Base-by-base conservation (phyloP, 1,139 yeast genomes). In the Saccharomyces uvarum region DNA sequence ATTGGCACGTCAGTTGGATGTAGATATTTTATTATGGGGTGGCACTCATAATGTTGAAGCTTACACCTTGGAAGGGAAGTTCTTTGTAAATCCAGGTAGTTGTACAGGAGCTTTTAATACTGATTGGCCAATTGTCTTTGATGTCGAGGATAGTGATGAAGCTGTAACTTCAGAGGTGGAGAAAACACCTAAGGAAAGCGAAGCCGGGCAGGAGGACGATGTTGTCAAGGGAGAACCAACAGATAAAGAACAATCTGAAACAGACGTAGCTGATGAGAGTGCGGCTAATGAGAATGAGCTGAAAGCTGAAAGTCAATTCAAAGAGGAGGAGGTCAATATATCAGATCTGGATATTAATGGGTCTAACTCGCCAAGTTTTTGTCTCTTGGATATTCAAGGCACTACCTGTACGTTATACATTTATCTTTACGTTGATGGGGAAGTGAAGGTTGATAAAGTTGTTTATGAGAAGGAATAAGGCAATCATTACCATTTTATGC, bases 21-120 rank as follows among this genome's bases (percentile, higher is more conserved):
- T 88, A 49, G 98, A 93, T 70, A 80, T 93, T 8, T 75, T 93
- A 63, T 77, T 93, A n/a, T 89, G 95, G 88, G 98, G 98, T n/a
- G 96, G 97, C 0, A 85, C 96, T 1, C 96, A 89, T 69, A 82
- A 83, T 59, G 95, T 89, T 6, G 98, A 93, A 67, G 97, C 97
- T 0, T 93, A 89, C 66, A 88, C 95, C 9, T 75, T 91, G 57
- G 98, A 90, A 61, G 96, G 95, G 29, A 89, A 88, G 72, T 89
- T 91, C 70, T 93, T 93, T 66, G 79, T 93, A 27, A 91, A 89
- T 68, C 99, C 99, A 0, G 99, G 99, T 0, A 86, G 96, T 67
- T 96, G 95, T 48, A 90, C 98, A 0, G 99, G 99, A 13, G 97
- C 97, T 0, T 82, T 79, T 62, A 79, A 79, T 51, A 78, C 83